Conservation (phyloP, 176 grass and related monocot species). For the Themeda triandra region DNA sequence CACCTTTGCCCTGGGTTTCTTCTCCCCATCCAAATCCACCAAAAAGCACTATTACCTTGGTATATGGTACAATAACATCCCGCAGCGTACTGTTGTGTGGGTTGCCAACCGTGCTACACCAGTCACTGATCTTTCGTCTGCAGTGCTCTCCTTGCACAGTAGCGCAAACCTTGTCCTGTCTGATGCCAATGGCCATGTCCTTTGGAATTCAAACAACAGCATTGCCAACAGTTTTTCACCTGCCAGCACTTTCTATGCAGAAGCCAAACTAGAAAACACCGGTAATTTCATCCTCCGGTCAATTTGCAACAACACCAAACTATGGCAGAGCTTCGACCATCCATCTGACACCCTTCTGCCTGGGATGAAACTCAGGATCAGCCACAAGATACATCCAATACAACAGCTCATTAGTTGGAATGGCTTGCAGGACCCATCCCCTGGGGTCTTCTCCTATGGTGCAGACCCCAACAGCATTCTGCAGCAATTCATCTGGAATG, state of each 20-base stretch:
- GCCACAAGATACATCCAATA: slow-evolving; percentile 3
- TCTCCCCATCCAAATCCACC: slow-evolving; percentile 40
- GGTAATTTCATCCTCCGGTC: slow-evolving; percentile 50
- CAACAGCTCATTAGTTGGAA: slow-evolving; percentile 41
- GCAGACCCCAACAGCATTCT: slow-evolving; percentile 24
- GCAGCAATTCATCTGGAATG: slow-evolving; percentile 41
- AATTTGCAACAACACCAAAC: background rate
- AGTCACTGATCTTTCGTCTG: slow-evolving; percentile 21
- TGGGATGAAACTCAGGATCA: slow-evolving; percentile 50
- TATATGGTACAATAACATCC: slow-evolving; percentile 52
- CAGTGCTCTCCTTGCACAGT: slow-evolving; percentile 12
- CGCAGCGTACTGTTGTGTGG: slow-evolving; percentile 31
- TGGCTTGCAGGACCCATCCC: slow-evolving; percentile 33
- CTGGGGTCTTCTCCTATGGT: slow-evolving; percentile 30
- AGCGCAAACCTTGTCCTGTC: slow-evolving; percentile 19
- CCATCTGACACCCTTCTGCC: slow-evolving; percentile 37
- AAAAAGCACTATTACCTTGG: slow-evolving; percentile 33
- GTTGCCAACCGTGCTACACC: slow-evolving; percentile 44
- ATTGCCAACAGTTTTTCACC: background rate
- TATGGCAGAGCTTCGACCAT: slow-evolving; percentile 70
- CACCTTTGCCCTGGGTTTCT: slow-evolving; percentile 48
- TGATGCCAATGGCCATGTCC: background rate
- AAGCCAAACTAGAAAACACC: slow-evolving; percentile 23
- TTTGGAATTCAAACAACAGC: slow-evolving; percentile 36
- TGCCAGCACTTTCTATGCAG: background rate